A percentile compares a stretch with the other conserved stretches of the same genome.
These are phyloP conservation scores for Chenopodium berlandieri DNA, from an alignment of 148 eudicot genomes.

Conservation along the genomic window DNA sequence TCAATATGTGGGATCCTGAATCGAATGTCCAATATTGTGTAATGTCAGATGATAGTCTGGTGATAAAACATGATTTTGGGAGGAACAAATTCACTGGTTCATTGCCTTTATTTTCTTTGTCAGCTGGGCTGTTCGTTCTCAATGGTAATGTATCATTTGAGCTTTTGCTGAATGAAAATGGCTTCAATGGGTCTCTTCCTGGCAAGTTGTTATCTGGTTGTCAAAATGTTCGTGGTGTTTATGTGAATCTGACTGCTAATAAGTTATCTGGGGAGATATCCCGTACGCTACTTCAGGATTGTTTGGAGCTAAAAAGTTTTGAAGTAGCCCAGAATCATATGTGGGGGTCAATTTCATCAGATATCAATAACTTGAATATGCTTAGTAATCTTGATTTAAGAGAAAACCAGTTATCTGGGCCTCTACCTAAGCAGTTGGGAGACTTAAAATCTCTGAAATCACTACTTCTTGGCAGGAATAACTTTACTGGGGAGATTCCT, in stretches of 20 bases:
- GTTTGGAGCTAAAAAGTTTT: conserved; percentile 39
- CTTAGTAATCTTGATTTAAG: conserved; percentile 39
- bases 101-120: conserved; percentile 38
- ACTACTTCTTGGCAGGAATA: conserved; percentile 40
- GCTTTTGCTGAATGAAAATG: conserved; percentile 39
- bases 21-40: conserved; percentile 16
- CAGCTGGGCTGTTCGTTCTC: conserved; percentile 22
- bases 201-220: conserved; percentile 34
- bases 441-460: conserved; percentile 29
- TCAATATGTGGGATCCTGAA: conserved; percentile 27
- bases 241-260: conserved; percentile 48
- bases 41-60: conserved; percentile 12
- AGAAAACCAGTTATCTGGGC: conserved; percentile 40
- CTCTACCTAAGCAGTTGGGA: conserved; percentile 41
- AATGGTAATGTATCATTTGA: conserved; percentile 23
- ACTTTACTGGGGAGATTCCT: conserved; percentile 42
- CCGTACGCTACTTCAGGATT: conserved; percentile 32
- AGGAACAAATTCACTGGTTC: conserved; percentile 44
- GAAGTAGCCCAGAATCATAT: conserved; percentile 49
- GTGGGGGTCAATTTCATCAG: conserved; percentile 36
- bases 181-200: conserved; percentile 42
- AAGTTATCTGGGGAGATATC: conserved; percentile 38
- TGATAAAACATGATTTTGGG: conserved; percentile 48
- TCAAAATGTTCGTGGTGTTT: conserved; percentile 34
- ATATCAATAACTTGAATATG: conserved; percentile 34